Percentiles rank a stretch among this genome's conserved stretches.
Conservation (phyloP, 257 asterid genomes). For the Datura wrightii region DNA sequence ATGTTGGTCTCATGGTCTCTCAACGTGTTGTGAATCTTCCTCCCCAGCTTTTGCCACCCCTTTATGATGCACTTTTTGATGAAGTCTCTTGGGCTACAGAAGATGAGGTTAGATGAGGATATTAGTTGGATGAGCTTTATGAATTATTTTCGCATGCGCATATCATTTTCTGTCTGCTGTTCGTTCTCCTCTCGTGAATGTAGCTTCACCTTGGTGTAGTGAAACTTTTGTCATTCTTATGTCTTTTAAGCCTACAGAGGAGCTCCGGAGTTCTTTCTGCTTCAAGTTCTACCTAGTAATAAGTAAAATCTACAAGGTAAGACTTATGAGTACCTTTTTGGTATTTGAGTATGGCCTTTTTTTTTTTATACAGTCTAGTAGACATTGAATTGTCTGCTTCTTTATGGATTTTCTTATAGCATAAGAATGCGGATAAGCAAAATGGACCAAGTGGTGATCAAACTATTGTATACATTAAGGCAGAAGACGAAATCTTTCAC, state of each 20-base stretch:
- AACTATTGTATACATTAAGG: slow-evolving; percentile 61
- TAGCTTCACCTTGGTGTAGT: slow-evolving; percentile 19
- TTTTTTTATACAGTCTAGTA: neutral
- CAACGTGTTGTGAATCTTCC: slow-evolving; percentile 92
- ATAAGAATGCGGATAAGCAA: slow-evolving; percentile 56
- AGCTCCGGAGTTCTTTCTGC: slow-evolving; percentile 70
- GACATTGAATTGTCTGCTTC: slow-evolving; percentile 16
- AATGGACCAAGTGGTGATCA: slow-evolving; percentile 56
- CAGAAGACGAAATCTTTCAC: slow-evolving; percentile 77
- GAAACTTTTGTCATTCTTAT: slow-evolving; percentile 35
- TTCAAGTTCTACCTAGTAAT: slow-evolving; percentile 74
- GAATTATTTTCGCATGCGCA: neutral
- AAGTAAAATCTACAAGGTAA: slow-evolving; percentile 85
- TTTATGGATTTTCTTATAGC: slow-evolving; percentile 46
- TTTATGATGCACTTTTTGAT: slow-evolving; percentile 86
- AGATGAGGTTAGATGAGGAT: slow-evolving; percentile 75
- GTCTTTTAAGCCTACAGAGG: slow-evolving; percentile 69
- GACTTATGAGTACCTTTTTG: neutral
- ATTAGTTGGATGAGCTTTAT: slow-evolving; percentile 33
- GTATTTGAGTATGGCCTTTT: neutral
- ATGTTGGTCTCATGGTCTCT: slow-evolving; percentile 80
- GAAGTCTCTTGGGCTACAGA: slow-evolving; percentile 94
- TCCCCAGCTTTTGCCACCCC: slow-evolving; percentile 91
- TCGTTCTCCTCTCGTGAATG: slow-evolving; percentile 22
- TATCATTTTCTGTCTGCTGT: neutral